Base-by-base conservation (phyloP, 2,329 filamentous ascomycete genomes). In the Aspergillus tanneri region DNA sequence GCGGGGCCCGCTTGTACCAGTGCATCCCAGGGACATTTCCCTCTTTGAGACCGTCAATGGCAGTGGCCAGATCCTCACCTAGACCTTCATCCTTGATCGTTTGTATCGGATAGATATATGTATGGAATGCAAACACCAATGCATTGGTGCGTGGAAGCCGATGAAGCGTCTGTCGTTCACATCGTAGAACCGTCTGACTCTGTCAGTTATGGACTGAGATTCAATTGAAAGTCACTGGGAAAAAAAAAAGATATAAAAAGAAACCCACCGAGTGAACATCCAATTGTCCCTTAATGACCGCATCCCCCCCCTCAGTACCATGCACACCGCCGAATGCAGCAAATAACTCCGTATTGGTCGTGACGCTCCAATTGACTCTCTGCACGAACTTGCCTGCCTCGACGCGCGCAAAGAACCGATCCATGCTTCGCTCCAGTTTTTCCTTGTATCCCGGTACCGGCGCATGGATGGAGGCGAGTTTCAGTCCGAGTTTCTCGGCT, bases 151-250 rank as follows among this genome's bases (percentile, higher is more conserved):
- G 54, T 3, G 80, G 80, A 21, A 86, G 62, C 1, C 83, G 73
- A 67, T 84, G 81, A 25, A 86, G 63, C 1, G 80, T 82, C 69
- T 86, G 83, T 24, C 81, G 69, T 64, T 86, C 83, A 53, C 74
- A 79, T 3, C 83, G 70, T 18, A 86, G 45, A 30, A 72, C 65
- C 0, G 74, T 76, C 41, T 34, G 12, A 34, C 21, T 6, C 72
- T 72, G 14, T 8, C 27, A 28, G 11, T 12, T 28, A 28, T 28
- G 14, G 11, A 12, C 9, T 28, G 6, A 28, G 27, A 12, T n/a
- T 28, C 4, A 28, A n/a, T 28, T 28, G 11, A 28, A 12, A 28
- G 27, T 2, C 3, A 30, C 18, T 25, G 24, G 14, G 9, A 35
- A 21, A 27, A 34, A 30, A 27, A 5, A 23, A 23, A 35, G 19